These are phyloP conservation scores for Sugiyamaella marilandica DNA, from an alignment of 805 yeast genomes.

Conservation along the genomic window DNA sequence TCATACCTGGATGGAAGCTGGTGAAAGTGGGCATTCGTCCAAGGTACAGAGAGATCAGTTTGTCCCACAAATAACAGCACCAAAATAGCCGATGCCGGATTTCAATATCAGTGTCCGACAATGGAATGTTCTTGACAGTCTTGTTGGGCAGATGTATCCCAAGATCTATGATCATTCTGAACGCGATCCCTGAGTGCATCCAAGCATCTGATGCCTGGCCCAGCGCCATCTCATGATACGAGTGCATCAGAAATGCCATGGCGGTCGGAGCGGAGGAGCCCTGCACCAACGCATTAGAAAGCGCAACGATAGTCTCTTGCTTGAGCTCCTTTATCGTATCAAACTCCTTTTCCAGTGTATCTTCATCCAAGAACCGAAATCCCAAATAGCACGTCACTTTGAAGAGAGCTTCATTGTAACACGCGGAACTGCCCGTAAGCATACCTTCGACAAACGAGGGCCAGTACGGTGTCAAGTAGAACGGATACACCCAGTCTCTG, in stretches of 20 bases:
- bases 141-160: conserved; percentile 10
- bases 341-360: neutral
- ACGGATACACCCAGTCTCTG: conserved; percentile 3
- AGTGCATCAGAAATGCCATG: conserved; percentile 9
- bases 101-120: conserved; percentile 3
- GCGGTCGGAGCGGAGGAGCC: conserved; percentile 8
- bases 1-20: conserved; percentile 4
- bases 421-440: neutral
- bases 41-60: conserved; percentile 4
- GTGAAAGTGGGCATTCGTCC: conserved; percentile 10
- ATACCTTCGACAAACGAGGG: conserved; percentile 2
- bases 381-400: conserved; percentile 9
- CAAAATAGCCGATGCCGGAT: conserved; percentile 5
- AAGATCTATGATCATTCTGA: conserved; percentile 13
- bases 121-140: neutral
- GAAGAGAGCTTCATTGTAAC: conserved; percentile 5
- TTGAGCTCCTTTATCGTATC: neutral
- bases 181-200: conserved; percentile 14
- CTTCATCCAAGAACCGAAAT: conserved; percentile 1
- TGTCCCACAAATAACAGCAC: conserved; percentile 11
- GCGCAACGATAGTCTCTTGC: neutral
- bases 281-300: neutral
- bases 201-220: conserved; percentile 12
- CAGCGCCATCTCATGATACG: conserved; percentile 7
- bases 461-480: conserved; percentile 2